Evolutionary conservation across 2,329 filamentous ascomycete genomes (phyloP), one percentile per base, ranked within the genome.

Genomic region (Neobulgaria alba): DNA sequence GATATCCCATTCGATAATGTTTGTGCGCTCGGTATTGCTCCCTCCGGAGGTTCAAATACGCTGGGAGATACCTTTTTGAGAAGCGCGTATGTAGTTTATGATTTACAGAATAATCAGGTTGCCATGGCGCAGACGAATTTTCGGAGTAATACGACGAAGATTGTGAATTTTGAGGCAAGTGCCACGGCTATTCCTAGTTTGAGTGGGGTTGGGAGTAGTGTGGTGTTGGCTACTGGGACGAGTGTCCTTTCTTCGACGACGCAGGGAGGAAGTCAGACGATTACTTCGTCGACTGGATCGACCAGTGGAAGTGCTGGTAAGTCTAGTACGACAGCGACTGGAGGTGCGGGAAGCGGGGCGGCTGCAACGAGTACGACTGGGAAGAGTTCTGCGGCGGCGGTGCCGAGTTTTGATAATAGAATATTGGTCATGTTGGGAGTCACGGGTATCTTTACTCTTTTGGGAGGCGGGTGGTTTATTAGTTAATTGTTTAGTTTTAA

Each of bases 11-110:
- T 60, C 68, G 37, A 50, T 57, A 18, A 61, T 3, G 10, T 42
- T 12, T 79, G 75, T 55, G 64, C 67, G 41, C 72, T 79, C 43
- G 75, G 75, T 18, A 66, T 79, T 40, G 64, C 66, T 46, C 9
- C 36, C 18, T 16, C 15, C 14, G 18, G 31, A 12, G 37, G 39
- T 12, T 14, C 20, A 2, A 9, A 16, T 10, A 29, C 18, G 15
- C 60, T 75, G 15, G 71, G 72, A 4, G 71, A 74, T 47, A 67
- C 67, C 0, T 75, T 75, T 52, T 59, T 75, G 33, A 60, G 72
- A 38, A 68, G 67, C 33, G 70, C 70, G 1, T 75, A 75, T 47
- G 67, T 73, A 1, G 70, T 75, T 2, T 75, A 72, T 46, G 69
- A 74, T 47, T 59, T 74, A 3, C 62, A 62, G 4, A 70, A 70